A percentile compares a stretch with the other conserved stretches of the same genome.
These are phyloP conservation scores for Quillaja saponaria DNA, from an alignment of 306 rosid genomes.

Conservation along the genomic window DNA sequence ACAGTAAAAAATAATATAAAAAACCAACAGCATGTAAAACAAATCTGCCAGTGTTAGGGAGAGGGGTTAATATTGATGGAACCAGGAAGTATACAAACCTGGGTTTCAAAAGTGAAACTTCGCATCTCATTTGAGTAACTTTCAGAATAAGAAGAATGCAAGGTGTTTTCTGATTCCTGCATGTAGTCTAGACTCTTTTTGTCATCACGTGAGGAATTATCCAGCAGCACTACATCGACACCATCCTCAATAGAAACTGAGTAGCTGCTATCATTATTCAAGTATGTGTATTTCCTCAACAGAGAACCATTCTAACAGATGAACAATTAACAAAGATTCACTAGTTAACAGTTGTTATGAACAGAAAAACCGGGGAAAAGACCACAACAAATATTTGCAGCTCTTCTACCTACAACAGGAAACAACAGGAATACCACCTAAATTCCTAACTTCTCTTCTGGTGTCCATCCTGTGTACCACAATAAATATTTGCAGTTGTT, in stretches of 20 bases:
- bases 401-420: neutral
- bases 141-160: slow-evolving; percentile 39
- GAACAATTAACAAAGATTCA: slow-evolving; percentile 22
- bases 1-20: too few relatives aligned
- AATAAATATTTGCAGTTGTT: too few relatives aligned
- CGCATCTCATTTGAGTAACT: slow-evolving; percentile 50
- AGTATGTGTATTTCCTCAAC: slow-evolving; percentile 70
- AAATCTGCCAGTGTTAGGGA: too few relatives aligned
- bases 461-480: too few relatives aligned
- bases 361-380: too few relatives aligned
- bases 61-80: too few relatives aligned
- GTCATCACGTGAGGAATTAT: slow-evolving; percentile 49
- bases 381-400: slow-evolving; percentile 6
- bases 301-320: slow-evolving; percentile 76
- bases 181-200: slow-evolving; percentile 42
- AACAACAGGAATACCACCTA: neutral
- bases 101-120: slow-evolving; percentile 94
- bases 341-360: neutral
- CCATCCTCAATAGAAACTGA: slow-evolving; percentile 79
- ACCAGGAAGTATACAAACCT: slow-evolving; percentile 44
- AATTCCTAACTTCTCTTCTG: too few relatives aligned
- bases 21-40: too few relatives aligned
- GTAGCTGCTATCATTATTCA: slow-evolving; percentile 91
- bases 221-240: slow-evolving; percentile 61
- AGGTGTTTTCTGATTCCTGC: slow-evolving; percentile 44